These are phyloP conservation scores for Scutellaria barbata DNA, from an alignment of 257 asterid genomes.

Conservation along the genomic window DNA sequence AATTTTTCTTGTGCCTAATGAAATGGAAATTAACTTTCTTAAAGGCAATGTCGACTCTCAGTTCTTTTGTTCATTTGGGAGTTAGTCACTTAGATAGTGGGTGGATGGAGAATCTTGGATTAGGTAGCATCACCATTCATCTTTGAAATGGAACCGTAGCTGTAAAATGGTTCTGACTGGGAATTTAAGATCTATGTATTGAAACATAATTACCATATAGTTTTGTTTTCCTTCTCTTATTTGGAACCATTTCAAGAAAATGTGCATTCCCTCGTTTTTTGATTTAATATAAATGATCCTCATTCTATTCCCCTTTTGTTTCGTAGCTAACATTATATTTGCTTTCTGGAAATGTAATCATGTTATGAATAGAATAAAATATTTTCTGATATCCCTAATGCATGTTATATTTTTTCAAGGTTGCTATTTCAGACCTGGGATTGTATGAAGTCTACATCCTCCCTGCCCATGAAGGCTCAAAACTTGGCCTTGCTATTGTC, in stretches of 20 bases:
- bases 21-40: neutral
- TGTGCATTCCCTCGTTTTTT: slow-evolving; percentile 17
- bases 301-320: neutral
- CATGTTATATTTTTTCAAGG: slow-evolving; percentile 46
- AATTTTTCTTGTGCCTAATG: neutral
- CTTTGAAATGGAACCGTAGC: slow-evolving; percentile 4
- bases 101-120: slow-evolving; percentile 10
- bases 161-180: neutral
- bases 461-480: slow-evolving; percentile 49
- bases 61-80: neutral
- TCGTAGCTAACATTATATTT: neutral
- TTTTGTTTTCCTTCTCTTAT: neutral
- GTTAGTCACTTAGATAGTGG: neutral
- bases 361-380: neutral
- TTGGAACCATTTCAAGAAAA: slow-evolving; percentile 4
- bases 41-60: neutral
- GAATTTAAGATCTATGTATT: slow-evolving; percentile 8
- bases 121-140: slow-evolving; percentile 1
- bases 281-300: neutral
- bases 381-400: slow-evolving; percentile 26
- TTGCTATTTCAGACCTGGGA: slow-evolving; percentile 57
- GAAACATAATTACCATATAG: slow-evolving; percentile 11
- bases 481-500: slow-evolving; percentile 39
- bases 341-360: slow-evolving; percentile 3
- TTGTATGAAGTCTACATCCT: slow-evolving; percentile 50